phyloP scores from a whole-genome alignment of 805 yeast species.

The Saturnispora gosingensis region DNA sequence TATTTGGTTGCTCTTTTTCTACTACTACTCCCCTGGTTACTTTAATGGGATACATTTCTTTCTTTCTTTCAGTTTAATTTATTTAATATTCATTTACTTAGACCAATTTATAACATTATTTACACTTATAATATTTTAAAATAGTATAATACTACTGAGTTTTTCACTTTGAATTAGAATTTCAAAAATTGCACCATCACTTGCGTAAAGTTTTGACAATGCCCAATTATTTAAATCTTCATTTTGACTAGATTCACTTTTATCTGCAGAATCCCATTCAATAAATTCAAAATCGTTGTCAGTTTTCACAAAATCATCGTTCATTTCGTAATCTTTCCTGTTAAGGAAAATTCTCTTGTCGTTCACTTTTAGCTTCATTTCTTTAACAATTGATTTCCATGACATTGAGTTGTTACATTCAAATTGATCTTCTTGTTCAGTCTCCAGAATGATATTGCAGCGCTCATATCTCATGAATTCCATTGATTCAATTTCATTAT shows the following conservation, averaged over 20 bases:
- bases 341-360: slow-evolving; percentile 24
- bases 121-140: slow-evolving; percentile 5
- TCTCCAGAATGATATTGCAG: slow-evolving; percentile 27
- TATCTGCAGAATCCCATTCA: slow-evolving; percentile 20
- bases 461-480: slow-evolving; percentile 47
- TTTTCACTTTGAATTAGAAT: slow-evolving; percentile 23
- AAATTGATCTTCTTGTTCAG: not conserved
- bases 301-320: slow-evolving; percentile 12
- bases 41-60: not conserved
- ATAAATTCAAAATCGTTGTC: slow-evolving; percentile 23
- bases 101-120: not conserved
- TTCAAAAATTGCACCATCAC: slow-evolving; percentile 23
- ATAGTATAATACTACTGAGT: slow-evolving; percentile 24
- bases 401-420: not conserved
- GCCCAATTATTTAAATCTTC: slow-evolving; percentile 28
- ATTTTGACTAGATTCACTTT: slow-evolving; percentile 5
- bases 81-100: not conserved
- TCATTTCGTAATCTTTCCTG: slow-evolving; percentile 27
- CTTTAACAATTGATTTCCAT: not conserved
- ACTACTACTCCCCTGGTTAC: not conserved
- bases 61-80: not conserved
- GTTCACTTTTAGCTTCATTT: not conserved
- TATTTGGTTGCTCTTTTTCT: not conserved
- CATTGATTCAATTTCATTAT: slow-evolving; percentile 42
- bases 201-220: slow-evolving; percentile 23